Percentiles rank a stretch among this genome's conserved stretches.
Conservation (phyloP, 306 rosid species). For the Lupinus albus region DNA sequence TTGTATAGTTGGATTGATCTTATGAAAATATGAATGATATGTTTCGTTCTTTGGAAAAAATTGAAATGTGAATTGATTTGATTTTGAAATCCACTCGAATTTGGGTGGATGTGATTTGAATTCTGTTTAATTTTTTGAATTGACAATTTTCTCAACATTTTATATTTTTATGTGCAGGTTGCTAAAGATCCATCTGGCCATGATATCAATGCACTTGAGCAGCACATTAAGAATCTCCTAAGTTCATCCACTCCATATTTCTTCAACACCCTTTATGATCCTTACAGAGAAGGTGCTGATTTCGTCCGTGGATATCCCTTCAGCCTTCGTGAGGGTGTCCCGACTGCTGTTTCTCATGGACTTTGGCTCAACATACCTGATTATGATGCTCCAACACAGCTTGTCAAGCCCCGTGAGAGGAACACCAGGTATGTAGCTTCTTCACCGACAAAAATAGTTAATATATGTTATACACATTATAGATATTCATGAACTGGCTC, state of each 20-base stretch:
- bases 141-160: slow-evolving; percentile 2
- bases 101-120: slow-evolving; percentile 8
- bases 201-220: slow-evolving; percentile 85
- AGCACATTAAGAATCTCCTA: slow-evolving; percentile 80
- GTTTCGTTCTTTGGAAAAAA: neutral
- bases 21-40: neutral
- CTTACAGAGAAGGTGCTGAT: slow-evolving; percentile 82
- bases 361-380: slow-evolving; percentile 94
- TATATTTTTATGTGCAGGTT: slow-evolving; percentile 52
- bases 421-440: slow-evolving; percentile 57
- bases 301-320: slow-evolving; percentile 91
- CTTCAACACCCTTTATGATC: slow-evolving; percentile 91
- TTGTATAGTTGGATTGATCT: slow-evolving; percentile 1
- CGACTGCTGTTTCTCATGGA: slow-evolving; percentile 83
- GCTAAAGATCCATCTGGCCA: slow-evolving; percentile 83
- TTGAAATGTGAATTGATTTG: neutral
- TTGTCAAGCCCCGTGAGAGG: slow-evolving; percentile 85
- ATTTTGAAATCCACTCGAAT: neutral
- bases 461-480: neutral
- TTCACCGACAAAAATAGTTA: slow-evolving; percentile 2
- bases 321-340: slow-evolving; percentile 75
- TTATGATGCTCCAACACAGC: slow-evolving; percentile 92
- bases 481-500: neutral
- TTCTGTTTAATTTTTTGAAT: slow-evolving; percentile 18
- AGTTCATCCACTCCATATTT: slow-evolving; percentile 72